A percentile compares a stretch with the other conserved stretches of the same genome.
phyloP scores from a whole-genome alignment of 2,329 filamentous ascomycete species.

The Ploettnerulaceae sp. region DNA sequence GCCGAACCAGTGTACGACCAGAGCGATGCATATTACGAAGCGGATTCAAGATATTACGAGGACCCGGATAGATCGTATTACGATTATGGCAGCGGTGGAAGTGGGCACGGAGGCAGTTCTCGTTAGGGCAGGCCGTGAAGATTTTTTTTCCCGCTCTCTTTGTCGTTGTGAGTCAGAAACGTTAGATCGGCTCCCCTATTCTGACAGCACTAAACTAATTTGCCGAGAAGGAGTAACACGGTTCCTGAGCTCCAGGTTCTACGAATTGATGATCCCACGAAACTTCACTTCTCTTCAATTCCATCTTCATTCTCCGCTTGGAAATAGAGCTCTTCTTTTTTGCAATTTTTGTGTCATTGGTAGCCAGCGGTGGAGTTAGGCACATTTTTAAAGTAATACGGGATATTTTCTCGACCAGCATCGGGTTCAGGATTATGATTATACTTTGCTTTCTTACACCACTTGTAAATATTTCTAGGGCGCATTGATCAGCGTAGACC shows the following conservation, averaged over 20 bases:
- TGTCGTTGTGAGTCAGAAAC: constrained; percentile 4
- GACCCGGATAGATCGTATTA: constrained; percentile 29
- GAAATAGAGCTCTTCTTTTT: neutral
- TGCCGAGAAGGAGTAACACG: neutral
- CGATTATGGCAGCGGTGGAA: constrained; percentile 31
- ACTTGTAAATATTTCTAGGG: neutral
- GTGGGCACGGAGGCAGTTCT: constrained; percentile 28
- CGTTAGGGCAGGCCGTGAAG: constrained; percentile 10
- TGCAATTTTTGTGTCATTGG: neutral
- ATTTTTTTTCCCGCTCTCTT: neutral
- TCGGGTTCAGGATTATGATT: neutral
- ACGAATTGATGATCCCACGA: constrained; percentile 4
- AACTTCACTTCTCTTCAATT: neutral
- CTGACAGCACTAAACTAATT: neutral
- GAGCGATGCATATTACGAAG: constrained; percentile 27
- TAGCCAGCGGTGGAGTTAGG: constrained; percentile 2
- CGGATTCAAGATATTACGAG: constrained; percentile 24
- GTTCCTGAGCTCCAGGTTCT: neutral
- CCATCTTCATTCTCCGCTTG: neutral
- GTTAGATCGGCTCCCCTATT: neutral
- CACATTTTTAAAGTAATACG: neutral
- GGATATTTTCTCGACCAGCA: neutral
- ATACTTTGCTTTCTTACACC: neutral
- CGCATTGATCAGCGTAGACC: neutral
- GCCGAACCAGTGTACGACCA: constrained; percentile 23